Base-by-base conservation (phyloP, 2,329 filamentous ascomycete species). In the Sclerotinia borealis region DNA sequence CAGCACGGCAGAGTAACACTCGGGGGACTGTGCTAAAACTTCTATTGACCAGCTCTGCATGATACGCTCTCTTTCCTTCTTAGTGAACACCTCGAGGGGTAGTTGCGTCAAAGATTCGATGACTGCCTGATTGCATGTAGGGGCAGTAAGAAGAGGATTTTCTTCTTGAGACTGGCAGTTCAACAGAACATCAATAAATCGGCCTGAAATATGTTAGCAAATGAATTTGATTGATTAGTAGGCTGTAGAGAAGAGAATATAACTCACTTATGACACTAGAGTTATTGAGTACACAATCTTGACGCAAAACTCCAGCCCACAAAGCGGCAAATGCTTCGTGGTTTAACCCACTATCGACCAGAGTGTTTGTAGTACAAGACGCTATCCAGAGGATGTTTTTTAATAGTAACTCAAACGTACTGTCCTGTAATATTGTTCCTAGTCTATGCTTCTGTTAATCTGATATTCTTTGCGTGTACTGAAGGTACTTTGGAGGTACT, bases 41-140 rank as follows among this genome's bases (percentile, higher is more conserved):
- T 61, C 45, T 29, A 59, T 54, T 17, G 66, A 39, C 70, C 70
- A 74, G n/a, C 56, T 55, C n/a, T 64, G 67, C 75, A 82, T 77
- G 6, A 81, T 72, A 8, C 69, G 72, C 67, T 83, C 80, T 59
- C 81, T 77, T 29, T 79, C 75, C 27, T 72, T 71, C 19, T 79
- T 79, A 19, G 73, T 75, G 10, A 82, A 74, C 0, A 75, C 72
- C 54, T 80, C 78, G 10, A 71, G 37, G 22, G 71, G 72, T 6
- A 74, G 34, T 39, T 66, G 63, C 15, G 67, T 59, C n/a, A 75
- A 60, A 60, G 67, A 68, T 15, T 65, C 59, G 39, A 71, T 59
- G n/a, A 72, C 67, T n/a, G 71, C 69, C 19, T 43, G 43, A 52
- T 73, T 73, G 39, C 61, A 69, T 3, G 52, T 39, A 13, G 63